Base-by-base conservation (phyloP, 2,329 filamentous ascomycete species). In the Talaromyces sp. region DNA sequence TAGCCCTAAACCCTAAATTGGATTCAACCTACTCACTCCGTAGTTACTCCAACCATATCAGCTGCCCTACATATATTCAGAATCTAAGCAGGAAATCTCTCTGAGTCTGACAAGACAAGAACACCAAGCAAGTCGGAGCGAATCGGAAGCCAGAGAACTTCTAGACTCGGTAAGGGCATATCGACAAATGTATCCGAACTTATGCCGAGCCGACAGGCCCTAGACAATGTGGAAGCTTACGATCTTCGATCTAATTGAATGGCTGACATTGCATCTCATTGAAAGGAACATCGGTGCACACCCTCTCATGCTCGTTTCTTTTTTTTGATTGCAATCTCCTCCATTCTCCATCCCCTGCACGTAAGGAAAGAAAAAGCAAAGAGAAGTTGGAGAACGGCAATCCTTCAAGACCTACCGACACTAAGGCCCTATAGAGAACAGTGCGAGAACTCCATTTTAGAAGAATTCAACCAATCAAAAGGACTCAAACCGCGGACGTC, bases 271-370 rank as follows among this genome's bases (percentile, higher is more conserved):
- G 5, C 10, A 13, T 22, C 29, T 56, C n/a, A 56, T 56, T 56
- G n/a, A 15, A 22, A 54, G 51, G 29, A 19, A 34, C 10, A 56
- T 36, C n/a, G 53, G 53, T 22, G 53, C n/a, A n/a, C n/a, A n/a
- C 11, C n/a, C 25, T 56, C n/a, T 56, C n/a, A 8, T 25, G 31
- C 53, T 38, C 31, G 31, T 56, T 56, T 17, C 11, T 31, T 56
- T 56, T 11, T 56, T 36, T 19, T 38, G 31, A 38, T 22, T 22
- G 25, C 25, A 36, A 19, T 19, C n/a, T 6, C 51, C 15, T 36
- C 53, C n/a, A 8, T 56, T 56, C n/a, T 36, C 53, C 31, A 19
- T 25, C n/a, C 53, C 47, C 31, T 56, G 53, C 53, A 56, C n/a
- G 51, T 31, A 11, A 56, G 1, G 17, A 36, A 19, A 40, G 17